Evolutionary conservation across 768 basidiomycete species (phyloP).

Genomic region (Amanita muscaria): DNA sequence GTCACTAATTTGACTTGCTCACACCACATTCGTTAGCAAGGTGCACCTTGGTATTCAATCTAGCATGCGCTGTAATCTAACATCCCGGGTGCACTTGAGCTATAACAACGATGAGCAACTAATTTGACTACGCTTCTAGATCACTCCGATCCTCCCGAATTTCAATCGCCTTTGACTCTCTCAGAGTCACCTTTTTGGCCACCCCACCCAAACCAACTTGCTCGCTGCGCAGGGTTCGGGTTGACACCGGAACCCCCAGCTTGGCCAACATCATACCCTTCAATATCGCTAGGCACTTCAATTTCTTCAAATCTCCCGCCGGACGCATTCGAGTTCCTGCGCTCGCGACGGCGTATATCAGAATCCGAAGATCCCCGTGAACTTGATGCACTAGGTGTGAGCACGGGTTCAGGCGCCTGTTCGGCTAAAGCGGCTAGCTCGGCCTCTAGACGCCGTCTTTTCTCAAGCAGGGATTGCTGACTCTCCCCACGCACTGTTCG

Average conservation of each 20-base stretch:
- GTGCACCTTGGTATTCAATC: too few relatives aligned
- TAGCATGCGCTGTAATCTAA: too few relatives aligned
- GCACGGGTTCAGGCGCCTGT: constrained; percentile 20
- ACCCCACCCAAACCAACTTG: constrained; percentile 49
- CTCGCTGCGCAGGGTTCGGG: constrained; percentile 19
- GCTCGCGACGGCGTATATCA: constrained; percentile 32
- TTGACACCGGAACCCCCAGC: constrained; percentile 25
- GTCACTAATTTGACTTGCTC: too few relatives aligned
- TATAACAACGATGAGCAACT: too few relatives aligned
- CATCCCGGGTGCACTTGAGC: too few relatives aligned
- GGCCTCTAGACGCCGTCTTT: constrained; percentile 45
- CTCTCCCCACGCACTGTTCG: constrained; percentile 7
- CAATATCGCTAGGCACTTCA: constrained; percentile 61
- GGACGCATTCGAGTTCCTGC: constrained; percentile 26
- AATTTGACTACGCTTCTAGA: too few relatives aligned
- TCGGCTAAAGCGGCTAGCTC: constrained; percentile 45
- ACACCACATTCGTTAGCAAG: too few relatives aligned
- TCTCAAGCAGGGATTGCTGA: constrained; percentile 24
- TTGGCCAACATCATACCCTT: constrained; percentile 48
- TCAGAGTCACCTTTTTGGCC: constrained; percentile 2
- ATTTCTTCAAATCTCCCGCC: constrained; percentile 55
- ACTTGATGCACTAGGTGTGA: constrained; percentile 25
- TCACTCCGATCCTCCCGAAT: constrained; percentile 45
- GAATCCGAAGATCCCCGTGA: constrained; percentile 34
- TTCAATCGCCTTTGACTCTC: constrained; percentile 29